Conservation (phyloP, 1,284 basidiomycete species). For the Chondrostereum purpureum region DNA sequence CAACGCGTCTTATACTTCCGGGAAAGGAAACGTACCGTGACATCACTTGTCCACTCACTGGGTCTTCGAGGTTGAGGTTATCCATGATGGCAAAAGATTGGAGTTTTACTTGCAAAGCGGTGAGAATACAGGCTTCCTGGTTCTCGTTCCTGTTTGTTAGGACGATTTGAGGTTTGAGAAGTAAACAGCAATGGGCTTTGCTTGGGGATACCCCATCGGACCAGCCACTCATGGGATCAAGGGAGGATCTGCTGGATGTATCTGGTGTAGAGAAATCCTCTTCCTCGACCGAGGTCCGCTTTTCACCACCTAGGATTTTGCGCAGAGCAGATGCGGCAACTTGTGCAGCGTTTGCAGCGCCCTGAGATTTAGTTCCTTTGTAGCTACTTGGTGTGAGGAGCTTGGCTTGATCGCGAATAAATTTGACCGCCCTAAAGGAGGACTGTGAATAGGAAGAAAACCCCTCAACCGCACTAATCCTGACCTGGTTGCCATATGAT, state of each 20-base stretch:
- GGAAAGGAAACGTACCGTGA: slow-evolving; percentile 49
- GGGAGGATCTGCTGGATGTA: slow-evolving; percentile 17
- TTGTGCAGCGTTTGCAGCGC: slow-evolving; percentile 39
- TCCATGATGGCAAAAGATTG: slow-evolving; percentile 84
- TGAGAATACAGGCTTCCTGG: slow-evolving; percentile 70
- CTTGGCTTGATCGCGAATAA: slow-evolving; percentile 75
- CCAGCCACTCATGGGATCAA: slow-evolving; percentile 68
- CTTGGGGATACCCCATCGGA: slow-evolving; percentile 57
- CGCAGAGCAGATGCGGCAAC: slow-evolving; percentile 57
- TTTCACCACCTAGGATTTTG: slow-evolving; percentile 52
- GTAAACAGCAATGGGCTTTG: slow-evolving; percentile 75
- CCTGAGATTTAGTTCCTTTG: slow-evolving; percentile 29
- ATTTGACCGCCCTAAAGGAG: slow-evolving; percentile 65
- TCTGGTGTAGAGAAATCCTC: slow-evolving; percentile 18
- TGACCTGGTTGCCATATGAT: slow-evolving; percentile 82
- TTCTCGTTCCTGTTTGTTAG: slow-evolving; percentile 51
- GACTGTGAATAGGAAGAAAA: slow-evolving; percentile 1
- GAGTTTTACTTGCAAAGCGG: slow-evolving; percentile 78
- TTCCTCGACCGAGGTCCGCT: slow-evolving; percentile 33
- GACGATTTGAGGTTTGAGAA: slow-evolving; percentile 90
- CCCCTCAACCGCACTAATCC: slow-evolving; percentile 21
- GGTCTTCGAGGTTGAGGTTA: slow-evolving; percentile 72
- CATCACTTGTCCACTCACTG: slow-evolving; percentile 82
- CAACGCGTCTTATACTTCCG: no score
- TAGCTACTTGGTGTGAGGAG: slow-evolving; percentile 27